Percentiles rank a stretch among this genome's conserved stretches.
phyloP scores from a whole-genome alignment of 345 rosid genomes.

The Sisymbrium irio region DNA sequence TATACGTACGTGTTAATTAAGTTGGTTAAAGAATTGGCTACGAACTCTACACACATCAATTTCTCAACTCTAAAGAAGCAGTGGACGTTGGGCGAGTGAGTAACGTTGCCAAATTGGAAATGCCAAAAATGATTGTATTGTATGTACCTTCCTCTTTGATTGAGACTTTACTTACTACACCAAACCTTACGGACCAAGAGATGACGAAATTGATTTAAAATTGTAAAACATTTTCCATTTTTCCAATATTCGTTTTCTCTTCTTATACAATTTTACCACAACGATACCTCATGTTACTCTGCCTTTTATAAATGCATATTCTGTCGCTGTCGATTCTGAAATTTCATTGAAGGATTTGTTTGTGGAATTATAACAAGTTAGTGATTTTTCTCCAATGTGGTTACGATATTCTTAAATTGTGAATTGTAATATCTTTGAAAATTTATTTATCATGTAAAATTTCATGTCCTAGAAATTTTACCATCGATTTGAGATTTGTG shows the following conservation, averaged over 20 bases:
- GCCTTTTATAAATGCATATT: too few relatives aligned
- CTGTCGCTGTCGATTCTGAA: too few relatives aligned
- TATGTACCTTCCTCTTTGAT: conserved; percentile 31
- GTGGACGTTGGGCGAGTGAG: conserved; percentile 29
- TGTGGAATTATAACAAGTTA: too few relatives aligned
- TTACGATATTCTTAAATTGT: too few relatives aligned
- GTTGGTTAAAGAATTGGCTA: conserved; percentile 13
- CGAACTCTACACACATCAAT: conserved; percentile 4
- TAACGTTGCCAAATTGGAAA: conserved; percentile 26
- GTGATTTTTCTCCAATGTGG: too few relatives aligned
- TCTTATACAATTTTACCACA: neutral
- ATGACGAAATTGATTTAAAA: neutral
- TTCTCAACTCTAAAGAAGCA: conserved; percentile 19
- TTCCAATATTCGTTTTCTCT: neutral
- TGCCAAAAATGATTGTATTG: conserved; percentile 28
- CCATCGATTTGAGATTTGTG: too few relatives aligned
- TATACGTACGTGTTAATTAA: neutral
- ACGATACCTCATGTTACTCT: too few relatives aligned
- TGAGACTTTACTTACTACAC: conserved; percentile 29
- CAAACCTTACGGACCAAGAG: conserved; percentile 20
- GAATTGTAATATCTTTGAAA: too few relatives aligned
- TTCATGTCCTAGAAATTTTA: too few relatives aligned
- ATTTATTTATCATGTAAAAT: too few relatives aligned
- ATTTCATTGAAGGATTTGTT: too few relatives aligned
- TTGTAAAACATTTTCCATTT: neutral